Percentiles rank a stretch among this genome's conserved stretches.
phyloP scores from a whole-genome alignment of 352 stramenopile species.

The Pythium sp. region DNA sequence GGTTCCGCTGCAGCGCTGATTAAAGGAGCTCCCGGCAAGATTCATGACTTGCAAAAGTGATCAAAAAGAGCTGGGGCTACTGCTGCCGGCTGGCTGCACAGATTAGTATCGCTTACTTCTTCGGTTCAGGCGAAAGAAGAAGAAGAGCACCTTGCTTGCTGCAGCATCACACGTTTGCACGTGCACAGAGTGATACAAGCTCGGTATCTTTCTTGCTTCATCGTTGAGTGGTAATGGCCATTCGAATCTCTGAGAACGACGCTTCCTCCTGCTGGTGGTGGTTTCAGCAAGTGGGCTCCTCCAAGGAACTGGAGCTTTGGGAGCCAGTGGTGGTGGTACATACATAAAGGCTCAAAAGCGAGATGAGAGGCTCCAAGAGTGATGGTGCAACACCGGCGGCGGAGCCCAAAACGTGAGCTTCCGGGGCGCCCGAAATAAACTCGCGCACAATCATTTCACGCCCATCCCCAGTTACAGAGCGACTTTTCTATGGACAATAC shows the following conservation, averaged over 20 bases:
- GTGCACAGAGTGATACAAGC: neutral
- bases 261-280: too few species aligned
- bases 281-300: constrained; percentile 3
- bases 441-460: neutral
- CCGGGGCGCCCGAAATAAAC: constrained; percentile 15
- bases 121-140: neutral
- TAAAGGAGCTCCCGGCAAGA: neutral
- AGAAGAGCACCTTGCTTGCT: neutral
- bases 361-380: constrained; percentile 6
- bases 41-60: neutral
- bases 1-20: neutral
- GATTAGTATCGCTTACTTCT: neutral
- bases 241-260: constrained; percentile 1
- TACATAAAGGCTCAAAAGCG: neutral
- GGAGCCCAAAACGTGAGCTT: constrained; percentile 7
- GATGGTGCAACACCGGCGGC: neutral
- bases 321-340: neutral
- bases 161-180: neutral
- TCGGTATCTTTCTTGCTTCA: constrained; percentile 5
- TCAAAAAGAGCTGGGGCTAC: too few species aligned
- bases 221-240: neutral
- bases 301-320: neutral
- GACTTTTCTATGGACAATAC: neutral
- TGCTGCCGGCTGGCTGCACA: too few species aligned
- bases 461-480: neutral